Evolutionary conservation across 495 filamentous ascomycete genomes (phyloP).

Genomic region (Delitschia confertaspora): DNA sequence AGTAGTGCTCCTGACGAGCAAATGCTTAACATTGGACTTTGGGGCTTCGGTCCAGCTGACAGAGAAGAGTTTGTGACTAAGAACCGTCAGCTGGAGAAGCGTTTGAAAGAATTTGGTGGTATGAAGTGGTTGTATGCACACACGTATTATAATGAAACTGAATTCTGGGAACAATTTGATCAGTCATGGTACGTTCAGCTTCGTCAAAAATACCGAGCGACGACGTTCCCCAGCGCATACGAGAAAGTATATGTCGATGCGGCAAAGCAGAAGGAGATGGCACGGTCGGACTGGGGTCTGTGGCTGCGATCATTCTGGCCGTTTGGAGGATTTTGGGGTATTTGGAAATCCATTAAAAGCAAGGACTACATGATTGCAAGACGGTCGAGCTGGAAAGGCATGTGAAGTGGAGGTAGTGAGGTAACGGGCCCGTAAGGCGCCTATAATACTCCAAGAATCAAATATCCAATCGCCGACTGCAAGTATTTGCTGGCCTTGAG

Average conservation of each 20-base stretch:
- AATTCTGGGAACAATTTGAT: conserved; percentile 45
- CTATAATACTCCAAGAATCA: too few relatives aligned
- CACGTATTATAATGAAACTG: conserved; percentile 45
- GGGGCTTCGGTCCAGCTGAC: conserved; percentile 39
- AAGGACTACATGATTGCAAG: conserved; percentile 14
- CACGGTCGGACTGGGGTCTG: conserved; percentile 1
- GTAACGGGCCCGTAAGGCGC: background rate
- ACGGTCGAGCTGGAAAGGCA: conserved; percentile 14
- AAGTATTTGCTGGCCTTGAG: too few relatives aligned
- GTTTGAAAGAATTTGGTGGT: conserved; percentile 58
- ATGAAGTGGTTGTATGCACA: conserved; percentile 56
- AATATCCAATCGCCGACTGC: too few relatives aligned
- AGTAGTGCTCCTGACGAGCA: conserved; percentile 17
- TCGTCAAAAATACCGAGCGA: conserved; percentile 44
- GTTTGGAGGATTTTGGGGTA: conserved; percentile 18
- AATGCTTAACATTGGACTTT: conserved; percentile 52
- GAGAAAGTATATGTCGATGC: conserved; percentile 43
- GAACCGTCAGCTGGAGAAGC: conserved; percentile 59
- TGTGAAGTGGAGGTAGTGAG: background rate
- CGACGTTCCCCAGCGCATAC: conserved; percentile 42
- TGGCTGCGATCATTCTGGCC: conserved; percentile 16
- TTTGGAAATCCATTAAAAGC: conserved; percentile 20
- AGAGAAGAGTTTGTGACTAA: conserved; percentile 41
- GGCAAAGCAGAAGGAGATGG: conserved; percentile 6
- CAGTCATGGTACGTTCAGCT: conserved; percentile 41